Conservation (phyloP, 2,329 filamentous ascomycete species). For the Arthrobotrys megalospora region DNA sequence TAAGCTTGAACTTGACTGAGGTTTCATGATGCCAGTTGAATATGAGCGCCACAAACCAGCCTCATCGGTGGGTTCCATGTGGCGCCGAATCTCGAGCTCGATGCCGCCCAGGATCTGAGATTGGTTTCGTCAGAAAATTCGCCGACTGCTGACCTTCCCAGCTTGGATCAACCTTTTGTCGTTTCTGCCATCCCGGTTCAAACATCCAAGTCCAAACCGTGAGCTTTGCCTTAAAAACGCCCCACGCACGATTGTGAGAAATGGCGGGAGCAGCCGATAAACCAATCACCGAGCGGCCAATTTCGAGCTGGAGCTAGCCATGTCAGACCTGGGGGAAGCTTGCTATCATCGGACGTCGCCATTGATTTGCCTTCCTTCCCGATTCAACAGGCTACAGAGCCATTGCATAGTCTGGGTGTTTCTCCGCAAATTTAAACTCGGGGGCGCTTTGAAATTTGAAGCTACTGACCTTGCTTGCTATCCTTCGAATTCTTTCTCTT, state of each 20-base stretch:
- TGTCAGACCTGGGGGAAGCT: constrained; percentile 22
- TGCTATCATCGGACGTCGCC: constrained; percentile 58
- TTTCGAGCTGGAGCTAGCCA: constrained; percentile 45
- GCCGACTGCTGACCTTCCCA: constrained; percentile 31
- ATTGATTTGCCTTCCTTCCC: constrained; percentile 60
- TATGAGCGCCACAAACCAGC: background rate
- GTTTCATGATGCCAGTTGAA: background rate
- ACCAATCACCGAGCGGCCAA: constrained; percentile 43
- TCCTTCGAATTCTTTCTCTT: constrained; percentile 13
- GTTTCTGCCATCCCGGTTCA: background rate
- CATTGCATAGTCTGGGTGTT: constrained; percentile 22
- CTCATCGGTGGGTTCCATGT: background rate
- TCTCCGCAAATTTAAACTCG: constrained; percentile 47
- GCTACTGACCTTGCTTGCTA: constrained; percentile 24
- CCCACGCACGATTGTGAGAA: constrained; percentile 11
- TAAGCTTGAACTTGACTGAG: too few species aligned
- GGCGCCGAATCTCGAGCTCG: background rate
- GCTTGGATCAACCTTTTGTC: background rate
- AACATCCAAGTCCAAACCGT: constrained; percentile 16
- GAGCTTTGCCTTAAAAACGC: background rate
- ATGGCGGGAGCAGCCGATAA: constrained; percentile 34
- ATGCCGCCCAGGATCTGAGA: background rate
- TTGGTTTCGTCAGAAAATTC: constrained; percentile 22
- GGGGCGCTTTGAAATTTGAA: constrained; percentile 16
- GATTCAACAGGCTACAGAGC: constrained; percentile 33